A percentile compares a stretch with the other conserved stretches of the same genome.
These are phyloP conservation scores for Dendrobium nobile DNA, from an alignment of 106 monocot genomes.

Conservation along the genomic window DNA sequence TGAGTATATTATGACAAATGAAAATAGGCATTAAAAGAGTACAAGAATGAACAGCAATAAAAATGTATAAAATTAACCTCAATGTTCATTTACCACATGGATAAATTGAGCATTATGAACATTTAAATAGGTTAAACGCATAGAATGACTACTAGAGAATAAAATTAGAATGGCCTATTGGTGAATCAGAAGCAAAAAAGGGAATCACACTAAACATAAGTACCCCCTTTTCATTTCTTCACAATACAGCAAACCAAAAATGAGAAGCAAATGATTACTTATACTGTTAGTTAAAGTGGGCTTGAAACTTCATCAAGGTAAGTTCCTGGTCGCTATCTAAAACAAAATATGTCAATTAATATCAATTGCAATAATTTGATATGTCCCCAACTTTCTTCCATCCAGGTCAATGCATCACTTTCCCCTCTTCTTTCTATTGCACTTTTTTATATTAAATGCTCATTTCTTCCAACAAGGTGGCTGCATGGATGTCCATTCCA, in stretches of 20 bases:
- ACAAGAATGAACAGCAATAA: background rate
- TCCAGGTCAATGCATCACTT: too few species aligned
- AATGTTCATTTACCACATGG: background rate
- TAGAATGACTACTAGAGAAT: background rate
- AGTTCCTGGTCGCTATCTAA: background rate
- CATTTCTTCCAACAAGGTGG: too few species aligned
- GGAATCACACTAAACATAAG: background rate
- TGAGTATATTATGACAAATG: background rate
- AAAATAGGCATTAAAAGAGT: background rate
- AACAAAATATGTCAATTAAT: background rate
- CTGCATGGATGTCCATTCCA: too few species aligned
- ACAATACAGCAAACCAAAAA: background rate
- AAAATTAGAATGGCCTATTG: background rate
- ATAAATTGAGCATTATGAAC: background rate
- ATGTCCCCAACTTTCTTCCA: too few species aligned
- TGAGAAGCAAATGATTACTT: background rate
- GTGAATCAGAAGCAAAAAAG: background rate
- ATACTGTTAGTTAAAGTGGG: background rate
- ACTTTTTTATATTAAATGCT: too few species aligned
- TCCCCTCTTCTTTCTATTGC: too few species aligned
- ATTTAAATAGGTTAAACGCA: background rate
- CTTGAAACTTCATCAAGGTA: background rate
- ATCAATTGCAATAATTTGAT: background rate
- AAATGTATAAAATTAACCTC: background rate
- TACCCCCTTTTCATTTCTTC: background rate